These are phyloP conservation scores for Penicillium paxilli DNA, from an alignment of 495 filamentous ascomycete species.

Conservation along the genomic window DNA sequence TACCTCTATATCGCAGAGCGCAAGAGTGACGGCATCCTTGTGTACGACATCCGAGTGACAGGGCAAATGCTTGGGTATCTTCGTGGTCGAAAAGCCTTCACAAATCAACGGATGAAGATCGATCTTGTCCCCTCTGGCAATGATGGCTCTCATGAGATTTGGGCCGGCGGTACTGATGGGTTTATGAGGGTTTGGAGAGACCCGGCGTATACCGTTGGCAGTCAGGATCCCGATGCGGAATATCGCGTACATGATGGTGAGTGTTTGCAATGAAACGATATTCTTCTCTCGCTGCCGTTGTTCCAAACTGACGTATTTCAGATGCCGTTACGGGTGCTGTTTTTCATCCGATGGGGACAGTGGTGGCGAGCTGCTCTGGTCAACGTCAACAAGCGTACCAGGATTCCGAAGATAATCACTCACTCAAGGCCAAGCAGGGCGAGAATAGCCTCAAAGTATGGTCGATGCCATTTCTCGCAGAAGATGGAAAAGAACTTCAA, in stretches of 20 bases:
- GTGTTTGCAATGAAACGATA: not conserved
- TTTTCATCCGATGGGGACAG: slow-evolving; percentile 65
- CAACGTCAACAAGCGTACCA: slow-evolving; percentile 35
- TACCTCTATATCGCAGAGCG: slow-evolving; percentile 90
- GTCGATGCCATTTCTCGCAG: slow-evolving; percentile 39
- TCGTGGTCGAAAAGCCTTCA: slow-evolving; percentile 65
- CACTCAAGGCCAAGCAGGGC: not conserved
- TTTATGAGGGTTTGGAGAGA: slow-evolving; percentile 74
- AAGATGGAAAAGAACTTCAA: not conserved
- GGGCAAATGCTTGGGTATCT: slow-evolving; percentile 69
- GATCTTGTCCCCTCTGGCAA: slow-evolving; percentile 56
- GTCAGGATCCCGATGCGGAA: slow-evolving; percentile 53
- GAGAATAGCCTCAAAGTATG: slow-evolving; percentile 71
- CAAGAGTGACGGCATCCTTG: slow-evolving; percentile 65
- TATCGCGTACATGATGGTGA: slow-evolving; percentile 59
- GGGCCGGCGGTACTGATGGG: slow-evolving; percentile 84
- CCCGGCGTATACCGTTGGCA: slow-evolving; percentile 54
- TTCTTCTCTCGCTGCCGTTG: not conserved
- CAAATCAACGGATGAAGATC: slow-evolving; percentile 77
- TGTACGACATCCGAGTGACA: slow-evolving; percentile 82
- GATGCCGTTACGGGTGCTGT: slow-evolving; percentile 62
- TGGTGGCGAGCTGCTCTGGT: slow-evolving; percentile 76
- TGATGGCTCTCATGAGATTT: slow-evolving; percentile 66
- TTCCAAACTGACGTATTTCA: slow-evolving; percentile 20
- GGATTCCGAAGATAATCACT: slow-evolving; percentile 6